Evolutionary conservation across 345 rosid species (phyloP).

Genomic region (Dipteronia sinensis): DNA sequence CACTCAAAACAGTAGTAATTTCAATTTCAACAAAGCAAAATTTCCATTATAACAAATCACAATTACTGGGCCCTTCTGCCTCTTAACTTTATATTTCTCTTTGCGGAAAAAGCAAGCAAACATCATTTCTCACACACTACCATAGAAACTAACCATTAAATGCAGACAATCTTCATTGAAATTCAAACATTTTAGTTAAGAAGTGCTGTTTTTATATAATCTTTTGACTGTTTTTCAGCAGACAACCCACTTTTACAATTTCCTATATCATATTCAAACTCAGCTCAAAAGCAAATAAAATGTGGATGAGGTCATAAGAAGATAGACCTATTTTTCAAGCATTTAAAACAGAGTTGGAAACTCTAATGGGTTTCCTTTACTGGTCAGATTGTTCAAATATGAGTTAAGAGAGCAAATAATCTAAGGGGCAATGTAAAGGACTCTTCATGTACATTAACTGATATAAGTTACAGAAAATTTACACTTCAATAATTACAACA

Average conservation of each 20-base stretch:
- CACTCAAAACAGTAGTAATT: conserved; percentile 28
- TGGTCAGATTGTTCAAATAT: conserved; percentile 20
- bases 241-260: background rate
- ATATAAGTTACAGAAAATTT: conserved; percentile 54
- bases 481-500: conserved; percentile 48
- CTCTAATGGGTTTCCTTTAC: background rate
- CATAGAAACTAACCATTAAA: background rate
- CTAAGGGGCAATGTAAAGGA: conserved; percentile 11
- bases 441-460: conserved; percentile 27
- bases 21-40: conserved; percentile 26
- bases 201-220: background rate
- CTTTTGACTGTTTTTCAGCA: background rate
- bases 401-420: conserved; percentile 1
- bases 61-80: conserved; percentile 28
- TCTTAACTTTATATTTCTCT: conserved; percentile 19
- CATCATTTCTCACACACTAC: conserved; percentile 1
- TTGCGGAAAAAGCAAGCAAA: background rate
- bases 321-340: background rate
- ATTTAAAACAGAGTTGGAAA: background rate
- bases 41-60: conserved; percentile 29
- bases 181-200: conserved; percentile 6
- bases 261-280: background rate
- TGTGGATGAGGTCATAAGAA: background rate
- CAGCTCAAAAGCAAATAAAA: background rate
- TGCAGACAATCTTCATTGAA: conserved; percentile 11